A percentile compares a stretch with the other conserved stretches of the same genome.
phyloP scores from a whole-genome alignment of 768 basidiomycete genomes.

The Mycena alexandri region DNA sequence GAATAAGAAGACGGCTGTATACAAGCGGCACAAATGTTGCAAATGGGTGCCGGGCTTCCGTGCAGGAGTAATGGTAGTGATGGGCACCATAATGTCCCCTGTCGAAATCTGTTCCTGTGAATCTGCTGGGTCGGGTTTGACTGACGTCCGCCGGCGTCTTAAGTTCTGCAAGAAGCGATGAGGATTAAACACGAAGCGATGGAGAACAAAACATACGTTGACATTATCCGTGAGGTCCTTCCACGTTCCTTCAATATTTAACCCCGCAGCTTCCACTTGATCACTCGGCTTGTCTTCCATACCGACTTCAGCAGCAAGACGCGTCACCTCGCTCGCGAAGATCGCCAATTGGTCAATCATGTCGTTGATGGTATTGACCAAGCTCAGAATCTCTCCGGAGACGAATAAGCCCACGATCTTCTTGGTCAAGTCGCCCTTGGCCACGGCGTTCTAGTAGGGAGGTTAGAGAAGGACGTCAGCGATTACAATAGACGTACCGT shows the following conservation, averaged over 20 bases:
- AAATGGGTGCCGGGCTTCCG: slow-evolving; percentile 4
- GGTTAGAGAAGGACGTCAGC: slow-evolving; percentile 2
- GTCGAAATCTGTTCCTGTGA: neutral
- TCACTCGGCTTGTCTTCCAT: slow-evolving; percentile 17
- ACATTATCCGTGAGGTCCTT: slow-evolving; percentile 25
- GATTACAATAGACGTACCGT: slow-evolving; percentile 66
- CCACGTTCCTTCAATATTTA: slow-evolving; percentile 22
- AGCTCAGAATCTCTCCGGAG: slow-evolving; percentile 94
- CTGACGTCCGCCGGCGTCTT: slow-evolving; percentile 7
- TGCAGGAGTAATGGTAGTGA: slow-evolving; percentile 2
- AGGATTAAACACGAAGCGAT: slow-evolving; percentile 15
- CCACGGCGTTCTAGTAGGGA: slow-evolving; percentile 78
- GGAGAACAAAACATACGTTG: slow-evolving; percentile 13
- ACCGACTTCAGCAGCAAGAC: slow-evolving; percentile 22
- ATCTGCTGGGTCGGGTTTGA: slow-evolving; percentile 7
- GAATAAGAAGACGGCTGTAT: slow-evolving; percentile 9
- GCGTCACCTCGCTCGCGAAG: slow-evolving; percentile 52
- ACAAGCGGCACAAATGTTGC: slow-evolving; percentile 2
- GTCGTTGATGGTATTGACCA: slow-evolving; percentile 98
- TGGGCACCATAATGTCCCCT: neutral
- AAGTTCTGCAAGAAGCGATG: slow-evolving; percentile 11
- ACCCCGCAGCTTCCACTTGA: slow-evolving; percentile 20
- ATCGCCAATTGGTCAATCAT: slow-evolving; percentile 73
- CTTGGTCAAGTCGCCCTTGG: slow-evolving; percentile 91
- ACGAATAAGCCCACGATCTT: slow-evolving; percentile 95